Evolutionary conservation across 805 yeast species (phyloP).

Genomic region (Yamadazyma takamatsuzukensis): DNA sequence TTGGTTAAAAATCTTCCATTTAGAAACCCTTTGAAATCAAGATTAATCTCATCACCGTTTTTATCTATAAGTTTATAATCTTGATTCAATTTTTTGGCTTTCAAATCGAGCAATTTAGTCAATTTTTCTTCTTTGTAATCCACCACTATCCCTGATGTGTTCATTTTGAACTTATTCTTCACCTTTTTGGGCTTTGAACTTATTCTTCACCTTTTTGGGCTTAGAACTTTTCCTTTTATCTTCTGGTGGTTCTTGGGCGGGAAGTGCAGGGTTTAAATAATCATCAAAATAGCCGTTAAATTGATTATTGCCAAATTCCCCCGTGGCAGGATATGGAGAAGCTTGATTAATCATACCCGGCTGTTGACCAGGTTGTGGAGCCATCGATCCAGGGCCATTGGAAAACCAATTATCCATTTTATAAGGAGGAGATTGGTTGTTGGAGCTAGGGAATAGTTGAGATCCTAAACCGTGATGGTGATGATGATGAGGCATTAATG

Average conservation of each 20-base stretch:
- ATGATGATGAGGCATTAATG: constrained; percentile 10
- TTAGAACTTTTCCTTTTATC: constrained; percentile 8
- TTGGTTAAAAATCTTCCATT: constrained; percentile 42
- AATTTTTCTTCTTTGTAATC: constrained; percentile 26
- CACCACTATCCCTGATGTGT: constrained; percentile 12
- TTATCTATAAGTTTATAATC: constrained; percentile 27
- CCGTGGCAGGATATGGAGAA: too few species aligned
- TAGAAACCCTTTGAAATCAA: constrained; percentile 34
- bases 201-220: constrained; percentile 3
- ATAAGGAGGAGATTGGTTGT: background rate
- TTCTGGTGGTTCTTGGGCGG: constrained; percentile 5
- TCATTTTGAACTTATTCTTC: constrained; percentile 11
- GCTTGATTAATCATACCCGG: too few species aligned
- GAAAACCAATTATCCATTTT: background rate
- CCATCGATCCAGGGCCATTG: background rate
- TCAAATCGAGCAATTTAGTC: constrained; percentile 26
- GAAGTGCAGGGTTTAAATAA: background rate
- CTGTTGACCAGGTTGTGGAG: too few species aligned
- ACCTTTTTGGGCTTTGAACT: constrained; percentile 5
- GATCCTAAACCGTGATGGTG: constrained; percentile 6
- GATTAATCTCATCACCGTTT: constrained; percentile 21
- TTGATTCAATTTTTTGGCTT: constrained; percentile 11
- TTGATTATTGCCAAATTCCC: too few species aligned
- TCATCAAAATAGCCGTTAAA: too few species aligned
- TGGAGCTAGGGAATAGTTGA: constrained; percentile 5